These are phyloP conservation scores for Apophysomyces elegans DNA, from an alignment of 371 early-diverging fungal genomes.

Conservation along the genomic window DNA sequence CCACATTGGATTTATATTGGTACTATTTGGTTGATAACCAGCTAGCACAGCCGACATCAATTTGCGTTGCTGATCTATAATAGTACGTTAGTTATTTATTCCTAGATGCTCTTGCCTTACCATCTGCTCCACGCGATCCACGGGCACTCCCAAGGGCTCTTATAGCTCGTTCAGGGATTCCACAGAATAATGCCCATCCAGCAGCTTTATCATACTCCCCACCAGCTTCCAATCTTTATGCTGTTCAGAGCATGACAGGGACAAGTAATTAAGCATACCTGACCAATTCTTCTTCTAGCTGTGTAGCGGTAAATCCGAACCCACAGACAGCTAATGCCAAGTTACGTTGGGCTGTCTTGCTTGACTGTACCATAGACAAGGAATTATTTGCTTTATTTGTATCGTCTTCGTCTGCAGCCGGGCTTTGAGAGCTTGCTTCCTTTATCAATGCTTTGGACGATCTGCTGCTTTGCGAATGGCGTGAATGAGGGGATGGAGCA, in stretches of 20 bases:
- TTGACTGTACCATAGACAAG: conserved; percentile 56
- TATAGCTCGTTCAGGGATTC: conserved; percentile 74
- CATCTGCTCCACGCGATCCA: conserved; percentile 40
- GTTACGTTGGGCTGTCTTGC: conserved; percentile 61
- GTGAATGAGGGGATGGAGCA: conserved; percentile 15
- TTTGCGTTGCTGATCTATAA: conserved; percentile 71
- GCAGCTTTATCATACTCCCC: conserved; percentile 85
- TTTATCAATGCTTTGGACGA: conserved; percentile 11
- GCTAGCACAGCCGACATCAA: conserved; percentile 82
- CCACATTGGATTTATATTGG: conserved; percentile 55
- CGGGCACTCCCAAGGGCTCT: conserved; percentile 60
- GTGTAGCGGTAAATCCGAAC: conserved; percentile 63
- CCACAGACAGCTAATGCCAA: conserved; percentile 78
- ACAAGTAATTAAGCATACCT: conserved; percentile 35
- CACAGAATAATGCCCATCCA: conserved; percentile 85
- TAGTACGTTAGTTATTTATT: not conserved
- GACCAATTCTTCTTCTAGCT: conserved; percentile 67
- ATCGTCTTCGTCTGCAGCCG: conserved; percentile 10
- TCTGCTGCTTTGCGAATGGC: not conserved
- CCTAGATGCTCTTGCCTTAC: conserved; percentile 32
- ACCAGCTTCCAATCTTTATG: conserved; percentile 63
- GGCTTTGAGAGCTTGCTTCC: not conserved
- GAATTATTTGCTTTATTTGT: conserved; percentile 9
- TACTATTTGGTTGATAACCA: conserved; percentile 52
- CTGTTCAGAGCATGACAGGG: not conserved